Percentiles rank a stretch among this genome's conserved stretches.
phyloP scores from a whole-genome alignment of 257 asterid species.

The Capsicum baccatum region DNA sequence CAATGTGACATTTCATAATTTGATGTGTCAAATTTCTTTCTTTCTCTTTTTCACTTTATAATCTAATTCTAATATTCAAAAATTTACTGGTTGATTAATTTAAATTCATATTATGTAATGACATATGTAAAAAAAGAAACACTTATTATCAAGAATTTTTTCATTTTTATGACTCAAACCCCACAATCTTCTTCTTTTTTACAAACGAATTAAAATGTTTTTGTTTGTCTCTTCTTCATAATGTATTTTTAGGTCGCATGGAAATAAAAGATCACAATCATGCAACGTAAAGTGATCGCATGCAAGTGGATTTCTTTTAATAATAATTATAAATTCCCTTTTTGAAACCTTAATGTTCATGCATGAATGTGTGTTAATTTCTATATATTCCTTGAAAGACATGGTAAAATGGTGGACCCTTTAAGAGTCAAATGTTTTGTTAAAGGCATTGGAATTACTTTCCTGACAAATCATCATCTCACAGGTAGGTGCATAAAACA shows the following conservation, averaged over 20 bases:
- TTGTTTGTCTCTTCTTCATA: conserved; percentile 37
- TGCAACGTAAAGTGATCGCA: conserved; percentile 38
- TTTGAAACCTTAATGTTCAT: conserved; percentile 1
- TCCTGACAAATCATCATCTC: neutral
- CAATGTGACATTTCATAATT: conserved; percentile 33
- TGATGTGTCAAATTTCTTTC: conserved; percentile 34
- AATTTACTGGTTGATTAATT: neutral
- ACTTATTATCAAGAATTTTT: neutral
- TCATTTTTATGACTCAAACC: neutral
- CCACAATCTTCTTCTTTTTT: neutral
- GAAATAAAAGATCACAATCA: conserved; percentile 42
- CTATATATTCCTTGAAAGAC: neutral
- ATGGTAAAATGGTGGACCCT: neutral
- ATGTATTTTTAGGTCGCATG: conserved; percentile 39
- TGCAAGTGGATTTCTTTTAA: conserved; percentile 23
- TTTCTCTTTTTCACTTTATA: neutral
- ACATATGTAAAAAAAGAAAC: neutral
- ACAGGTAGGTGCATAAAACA: neutral
- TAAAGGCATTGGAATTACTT: neutral
- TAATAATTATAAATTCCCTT: conserved; percentile 28
- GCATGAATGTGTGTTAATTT: neutral
- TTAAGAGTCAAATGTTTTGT: neutral
- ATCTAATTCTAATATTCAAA: neutral
- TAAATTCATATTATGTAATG: neutral
- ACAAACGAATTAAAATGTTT: conserved; percentile 24